Base-by-base conservation (phyloP, 345 rosid genomes). In the Noccaea caerulescens region DNA sequence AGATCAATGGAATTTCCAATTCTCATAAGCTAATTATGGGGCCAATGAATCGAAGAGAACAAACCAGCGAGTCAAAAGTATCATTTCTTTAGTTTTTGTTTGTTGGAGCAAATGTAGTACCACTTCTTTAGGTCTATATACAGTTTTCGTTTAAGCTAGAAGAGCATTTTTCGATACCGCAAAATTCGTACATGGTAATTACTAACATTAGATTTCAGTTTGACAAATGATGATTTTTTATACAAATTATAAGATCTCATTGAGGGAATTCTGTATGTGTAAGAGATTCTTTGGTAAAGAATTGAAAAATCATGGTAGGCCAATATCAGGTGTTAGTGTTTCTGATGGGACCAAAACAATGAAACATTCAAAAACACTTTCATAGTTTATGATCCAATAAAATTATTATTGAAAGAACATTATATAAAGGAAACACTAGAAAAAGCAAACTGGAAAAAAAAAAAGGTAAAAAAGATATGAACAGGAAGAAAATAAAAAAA, bases 371-470 rank as follows among this genome's bases (percentile, higher is more conserved):
- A 37, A 62, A 61, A 45, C 55, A 54, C 54, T 60, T 44, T 34
- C 27, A 45, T 54, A 75, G 72, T 68, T 66, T 38, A 63, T 69
- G 33, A 68, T 39, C 33, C 10, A 69, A 33, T 30, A 12, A 46
- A 38, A 57, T 3, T 63, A 69, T 54, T 20, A n/a, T 37, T 10
- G 52, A 75, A 60, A 54, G 42, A 68, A 60, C 25, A 45, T 34
- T 10, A 47, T 9, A 63, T 59, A 69, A 76, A 69, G 79, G 59
- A 54, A 69, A 55, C 79, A 76, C 74, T 68, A 68, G 54, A 62
- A 32, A 75, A 75, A 68, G 79, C 65, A 75, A 53, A 62, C 10
- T 54, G 51, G 57, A 33, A 52, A 58, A 44, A 44, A 39, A 42
- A 55, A 68, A 45, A n/a, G n/a, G 64, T 42, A 41, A 37, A 46